Evolutionary conservation across 164 flowering plant genomes (phyloP), one percentile per base, ranked within the genome.

Genomic region (Cinnamomum micranthum): DNA sequence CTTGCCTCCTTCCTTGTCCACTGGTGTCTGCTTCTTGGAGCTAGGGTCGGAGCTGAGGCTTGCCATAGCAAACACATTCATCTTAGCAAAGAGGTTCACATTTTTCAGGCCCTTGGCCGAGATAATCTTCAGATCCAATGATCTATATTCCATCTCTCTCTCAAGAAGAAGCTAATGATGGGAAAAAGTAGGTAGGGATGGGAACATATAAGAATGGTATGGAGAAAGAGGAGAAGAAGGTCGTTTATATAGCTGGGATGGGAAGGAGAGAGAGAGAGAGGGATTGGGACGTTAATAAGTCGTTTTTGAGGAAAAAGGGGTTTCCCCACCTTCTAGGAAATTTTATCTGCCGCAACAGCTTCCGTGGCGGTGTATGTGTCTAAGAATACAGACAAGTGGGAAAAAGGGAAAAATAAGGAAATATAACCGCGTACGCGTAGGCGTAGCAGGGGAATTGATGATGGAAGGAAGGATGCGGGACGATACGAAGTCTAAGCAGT

Each of bases 1-100:
- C 33, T 59, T 77, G 11, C 89, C 86, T 27, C 88, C 82, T 50
- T 81, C 81, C 12, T 70, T 76, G 65, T 83, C 80, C 11, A 77
- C 74, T 4, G 68, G 78, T 0, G 87, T 83, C 27, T 50, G 68
- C 17, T 76, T 81, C 69, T 51, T 77, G 3, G 75, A 58, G 13
- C 71, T 60, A 3, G 78, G 70, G 23, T 84, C 80, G 9, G 72
- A 80, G 20, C 72, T 73, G 50, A 84, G 33, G 55, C 71, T 58
- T 1, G 68, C 82, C 14, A 69, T 65, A 9, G 64, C 82, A 31
- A 82, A 84, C 4, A 82, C 85, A 28, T 79, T 82, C 85, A 82
- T 80, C 68, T 80, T 82, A 23, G 74, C 51, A 71, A 84, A 59
- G 3, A 82, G 68, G 6, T 79, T 79, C 23, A 77, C 83, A 23